Base-by-base conservation (phyloP, 306 rosid genomes). In the Styphnolobium japonicum region DNA sequence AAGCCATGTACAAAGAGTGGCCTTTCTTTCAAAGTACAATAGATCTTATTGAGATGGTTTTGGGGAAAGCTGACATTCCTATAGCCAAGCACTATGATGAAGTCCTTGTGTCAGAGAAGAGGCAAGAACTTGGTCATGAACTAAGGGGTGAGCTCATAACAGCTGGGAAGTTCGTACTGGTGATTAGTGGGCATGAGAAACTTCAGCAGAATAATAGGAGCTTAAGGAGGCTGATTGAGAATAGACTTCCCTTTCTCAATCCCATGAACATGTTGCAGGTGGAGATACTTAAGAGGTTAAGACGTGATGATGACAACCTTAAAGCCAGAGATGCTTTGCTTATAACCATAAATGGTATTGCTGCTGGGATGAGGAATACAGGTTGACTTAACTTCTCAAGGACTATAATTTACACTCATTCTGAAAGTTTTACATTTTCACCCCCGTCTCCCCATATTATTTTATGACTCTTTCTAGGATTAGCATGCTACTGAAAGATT, bases 321-420 rank as follows among this genome's bases (percentile, higher is more conserved):
- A 85, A 87, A 67, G 84, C 92, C 78, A 81, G 98, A 84, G 98
- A 94, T 84, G 97, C 97, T 53, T 84, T 94, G 86, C 98, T 90
- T 65, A 94, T 94, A 79, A 94, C 97, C 23, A 85, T 94, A 40
- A 94, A 94, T 77, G 98, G 97, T 10, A 94, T 94, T 34, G 97
- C 98, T 51, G 98, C 98, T 2, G 97, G 98, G 51, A 94, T 94
- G 98, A 90, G 91, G 88, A 94, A 94, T 75, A 94, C 98, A 14
- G 98, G 98, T 78, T 90, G 73, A 88, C 27, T 40, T 66, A 76
- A 74, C 56, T 62, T 77, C 70, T 78, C 81, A 84, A 72, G 37
- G 71, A 57, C 67, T 49, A 62, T 55, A 23, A 45, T 75, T 49
- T 74, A 75, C 52, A 53, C 60, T 36, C 46, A 60, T 49, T 22